These are phyloP conservation scores for Hydrangea macrophylla DNA, from an alignment of 148 eudicot species.

Conservation along the genomic window DNA sequence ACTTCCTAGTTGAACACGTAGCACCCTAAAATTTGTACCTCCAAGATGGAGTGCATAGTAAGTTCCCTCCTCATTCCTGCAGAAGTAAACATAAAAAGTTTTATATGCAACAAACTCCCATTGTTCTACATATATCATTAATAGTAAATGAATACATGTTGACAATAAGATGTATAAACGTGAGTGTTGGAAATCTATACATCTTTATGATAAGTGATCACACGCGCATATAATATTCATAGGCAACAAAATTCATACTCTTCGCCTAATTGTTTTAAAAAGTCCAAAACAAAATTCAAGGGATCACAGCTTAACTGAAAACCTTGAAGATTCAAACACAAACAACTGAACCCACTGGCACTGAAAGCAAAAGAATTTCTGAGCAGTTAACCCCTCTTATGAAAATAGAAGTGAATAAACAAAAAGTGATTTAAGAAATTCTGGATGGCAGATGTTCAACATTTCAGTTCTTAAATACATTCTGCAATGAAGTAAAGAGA, in stretches of 20 bases:
- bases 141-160: no score
- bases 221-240: no score
- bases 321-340: background rate
- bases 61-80: constrained; percentile 80
- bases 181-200: no score
- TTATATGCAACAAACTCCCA: background rate
- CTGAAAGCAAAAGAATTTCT: background rate
- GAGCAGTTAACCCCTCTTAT: background rate
- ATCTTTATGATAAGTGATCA: no score
- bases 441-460: constrained; percentile 8
- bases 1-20: constrained; percentile 74
- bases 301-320: background rate
- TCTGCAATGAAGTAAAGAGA: background rate
- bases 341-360: constrained; percentile 1
- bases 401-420: background rate
- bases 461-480: background rate
- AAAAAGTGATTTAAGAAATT: background rate
- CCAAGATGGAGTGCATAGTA: constrained; percentile 88
- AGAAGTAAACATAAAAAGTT: background rate
- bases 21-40: constrained; percentile 84
- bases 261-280: no score
- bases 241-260: no score
- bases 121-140: no score
- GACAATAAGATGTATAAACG: no score
- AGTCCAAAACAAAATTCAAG: background rate